Base-by-base conservation (phyloP, 2,329 filamentous ascomycete genomes). In the Graphilbum ipis-grandicollis region DNA sequence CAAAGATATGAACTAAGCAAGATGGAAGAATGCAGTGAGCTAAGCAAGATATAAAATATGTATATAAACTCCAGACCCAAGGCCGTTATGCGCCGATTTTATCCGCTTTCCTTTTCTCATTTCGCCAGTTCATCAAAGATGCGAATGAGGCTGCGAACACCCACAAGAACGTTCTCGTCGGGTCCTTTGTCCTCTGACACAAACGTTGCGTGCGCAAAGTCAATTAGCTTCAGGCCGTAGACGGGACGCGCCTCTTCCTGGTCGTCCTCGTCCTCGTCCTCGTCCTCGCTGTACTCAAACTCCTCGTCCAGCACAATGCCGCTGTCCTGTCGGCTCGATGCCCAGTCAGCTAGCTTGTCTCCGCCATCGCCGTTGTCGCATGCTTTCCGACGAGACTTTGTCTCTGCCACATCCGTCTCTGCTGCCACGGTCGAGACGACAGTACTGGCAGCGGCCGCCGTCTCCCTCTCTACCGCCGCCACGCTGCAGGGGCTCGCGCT, bases 191-290 rank as follows among this genome's bases (percentile, higher is more conserved):
- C 59, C 1, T 84, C 83, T 0, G 82, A 79, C 1, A 74, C 79
- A 76, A 79, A 96, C 35, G 65, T 60, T 10, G 90, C 90, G 56
- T 98, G 90, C 2, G 90, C 90, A 65, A 98, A 98, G 55, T 98
- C 90, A 47, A 98, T 98, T 44, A 98, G 66, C 52, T 88, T 90
- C 35, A 94, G 65, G 12, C 74, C 69, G 49, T 79, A 83, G 31
- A 93, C 71, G 47, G 76, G 76, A 0, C 79, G 79, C 45, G 54
- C 51, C 3, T 73, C 68, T 2, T 75, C 68, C 1, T 74, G 67
- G 2, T 61, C 63, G 1, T 65, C 61, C 2, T 63, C 61, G 1
- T 60, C 55, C 2, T 54, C 52, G 0, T 58, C 56, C 29, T 44
- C 41, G 22, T 43, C 37, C 23, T 44, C 30, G 42, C 31, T 8